Base-by-base conservation (phyloP, 805 yeast species). In the Metschnikowia orientalis region DNA sequence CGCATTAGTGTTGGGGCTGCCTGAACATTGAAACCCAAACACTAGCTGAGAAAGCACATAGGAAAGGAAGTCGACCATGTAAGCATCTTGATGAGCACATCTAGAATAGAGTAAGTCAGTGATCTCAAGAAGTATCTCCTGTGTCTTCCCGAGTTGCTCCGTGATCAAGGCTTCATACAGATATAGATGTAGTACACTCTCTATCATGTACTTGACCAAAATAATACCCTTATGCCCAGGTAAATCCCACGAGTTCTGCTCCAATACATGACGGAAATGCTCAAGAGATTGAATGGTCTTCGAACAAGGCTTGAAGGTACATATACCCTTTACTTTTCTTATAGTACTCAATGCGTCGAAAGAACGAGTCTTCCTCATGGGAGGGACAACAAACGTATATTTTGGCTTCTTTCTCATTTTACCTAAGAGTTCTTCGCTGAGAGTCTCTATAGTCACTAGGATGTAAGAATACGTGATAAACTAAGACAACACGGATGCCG, bases 1-100 rank as follows among this genome's bases (percentile, higher is more conserved):
- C 12, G 19, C 18, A 4, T 14, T 17, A 17, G 32, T 19, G 5
- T 27, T 29, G 20, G 35, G 24, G 1, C 38, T 44, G 20, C n/a
- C 32, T 2, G 31, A 23, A 12, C 37, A 40, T 23, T 28, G 28
- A 20, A 42, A 35, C 35, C 26, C 18, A 15, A 42, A 44, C 11
- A 36, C 45, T 28, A 43, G 26, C 19, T 44, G 42, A 5, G 38
- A 41, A 18, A 45, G 23, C n/a, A 38, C 27, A 13, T 30, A 38
- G 11, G 34, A 18, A 26, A 45, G 29, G 14, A 35, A 32, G 28
- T 33, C 29, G 8, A 36, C 25, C 19, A 41, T 29, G 4, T 24
- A 26, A 8, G 22, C 14, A 4, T 25, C 27, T 8, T 15, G 17
- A 8, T 25, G 16, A 3, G 29, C 22, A 13, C 30, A 20, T 11